Evolutionary conservation across 2,329 filamentous ascomycete genomes (phyloP), one percentile per base, ranked within the genome.

Genomic region (Venturia pyrina): DNA sequence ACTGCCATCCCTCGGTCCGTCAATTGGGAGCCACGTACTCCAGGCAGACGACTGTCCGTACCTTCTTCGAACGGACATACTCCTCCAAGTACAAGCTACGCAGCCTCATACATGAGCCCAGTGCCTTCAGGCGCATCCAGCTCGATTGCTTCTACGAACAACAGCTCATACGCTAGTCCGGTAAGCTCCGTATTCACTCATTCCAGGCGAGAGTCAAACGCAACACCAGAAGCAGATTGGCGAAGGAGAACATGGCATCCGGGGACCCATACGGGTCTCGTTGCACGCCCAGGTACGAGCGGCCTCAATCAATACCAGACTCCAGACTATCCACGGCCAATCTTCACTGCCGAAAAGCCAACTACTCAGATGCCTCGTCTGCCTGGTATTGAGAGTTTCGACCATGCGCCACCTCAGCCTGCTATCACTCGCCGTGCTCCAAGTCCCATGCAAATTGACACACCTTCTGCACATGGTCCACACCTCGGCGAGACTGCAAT

Each of bases 371-470:
- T 82, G 5, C 80, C 91, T 17, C 86, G 91, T 48, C 82, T 97
- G 17, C 93, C 93, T 0, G 92, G 93, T 17, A 97, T 97, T 69
- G 91, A 96, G 74, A 96, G 91, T 19, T 96, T 97, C 71, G 91
- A 93, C 72, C 87, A 90, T 66, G 80, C 90, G 32, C 88, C 86
- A 34, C 83, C 84, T 66, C 84, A 83, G 24, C 83, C 86, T 0
- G 75, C 81, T 0, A 86, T 88, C 8, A 83, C 85, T 1, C 83
- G 85, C 62, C 85, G 88, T 60, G 83, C 83, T 65, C 81, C 85
- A 1, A 92, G 90, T 64, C 90, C 91, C 0, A 93, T 95, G 90
- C 84, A 89, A 72, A 78, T 92, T 11, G 91, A 96, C 70, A 65
- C 66, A 28, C 46, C 40, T 66, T 72, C 74, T 50, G 70, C 71